phyloP scores from a whole-genome alignment of 2,329 filamentous ascomycete genomes.

The Ophiostoma novo-ulmi region DNA sequence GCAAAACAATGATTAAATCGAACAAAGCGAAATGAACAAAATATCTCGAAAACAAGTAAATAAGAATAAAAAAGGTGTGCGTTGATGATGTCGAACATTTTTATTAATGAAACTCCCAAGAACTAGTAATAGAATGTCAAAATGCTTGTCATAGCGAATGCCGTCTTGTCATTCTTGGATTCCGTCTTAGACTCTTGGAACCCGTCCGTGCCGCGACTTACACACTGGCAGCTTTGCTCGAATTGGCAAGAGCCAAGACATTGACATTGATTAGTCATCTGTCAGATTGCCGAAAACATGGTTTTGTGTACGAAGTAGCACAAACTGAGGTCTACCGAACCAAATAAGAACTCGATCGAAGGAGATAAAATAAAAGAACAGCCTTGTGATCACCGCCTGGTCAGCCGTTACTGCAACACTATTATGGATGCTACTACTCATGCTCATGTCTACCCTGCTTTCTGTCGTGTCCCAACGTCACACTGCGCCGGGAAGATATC shows the following conservation, averaged over 20 bases:
- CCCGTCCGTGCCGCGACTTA: conserved; percentile 5
- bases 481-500: neutral
- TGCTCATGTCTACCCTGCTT: neutral
- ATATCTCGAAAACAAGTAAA: neutral
- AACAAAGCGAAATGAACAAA: neutral
- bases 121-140: neutral
- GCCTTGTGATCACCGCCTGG: neutral
- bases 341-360: neutral
- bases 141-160: neutral
- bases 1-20: neutral
- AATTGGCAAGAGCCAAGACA: conserved; percentile 13
- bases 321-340: neutral
- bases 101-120: neutral
- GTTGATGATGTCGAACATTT: neutral
- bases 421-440: neutral
- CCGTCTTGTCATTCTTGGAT: conserved; percentile 9
- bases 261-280: neutral
- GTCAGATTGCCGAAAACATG: neutral
- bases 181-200: conserved; percentile 6
- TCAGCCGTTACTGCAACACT: neutral
- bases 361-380: neutral
- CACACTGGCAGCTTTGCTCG: conserved; percentile 5
- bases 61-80: neutral
- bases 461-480: neutral
- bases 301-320: neutral